Conservation (phyloP, 805 yeast species). For the Aciculoconidium aculeatum region DNA sequence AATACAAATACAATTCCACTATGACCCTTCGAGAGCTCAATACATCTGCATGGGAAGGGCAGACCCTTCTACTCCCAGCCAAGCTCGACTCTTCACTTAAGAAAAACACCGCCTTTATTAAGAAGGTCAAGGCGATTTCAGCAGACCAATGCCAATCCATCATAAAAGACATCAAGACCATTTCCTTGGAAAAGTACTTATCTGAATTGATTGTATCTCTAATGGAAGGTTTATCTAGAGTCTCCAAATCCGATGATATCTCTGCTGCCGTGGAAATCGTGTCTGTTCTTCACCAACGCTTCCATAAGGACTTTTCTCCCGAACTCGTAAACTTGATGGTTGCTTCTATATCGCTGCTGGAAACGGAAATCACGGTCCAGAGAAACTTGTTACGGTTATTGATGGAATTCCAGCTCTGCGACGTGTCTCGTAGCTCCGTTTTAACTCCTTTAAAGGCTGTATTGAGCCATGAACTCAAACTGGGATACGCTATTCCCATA, state of each 20-base stretch:
- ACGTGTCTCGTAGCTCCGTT: constrained; percentile 45
- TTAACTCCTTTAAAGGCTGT: constrained; percentile 35
- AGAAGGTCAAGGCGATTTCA: constrained; percentile 55
- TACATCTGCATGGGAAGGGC: constrained; percentile 50
- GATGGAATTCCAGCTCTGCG: constrained; percentile 54
- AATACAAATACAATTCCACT: constrained; percentile 3
- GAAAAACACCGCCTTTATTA: constrained; percentile 75
- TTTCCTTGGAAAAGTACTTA: constrained; percentile 69
- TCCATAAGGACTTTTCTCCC: constrained; percentile 37
- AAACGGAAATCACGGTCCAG: constrained; percentile 37
- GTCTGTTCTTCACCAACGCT: constrained; percentile 74
- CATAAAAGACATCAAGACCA: constrained; percentile 53
- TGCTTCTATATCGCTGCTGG: constrained; percentile 10
- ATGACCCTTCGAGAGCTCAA: constrained; percentile 36
- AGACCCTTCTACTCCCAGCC: constrained; percentile 11
- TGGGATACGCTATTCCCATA: constrained; percentile 28
- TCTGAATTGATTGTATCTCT: constrained; percentile 62
- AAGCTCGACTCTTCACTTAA: constrained; percentile 72
- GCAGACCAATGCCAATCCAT: constrained; percentile 44
- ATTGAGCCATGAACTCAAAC: constrained; percentile 20
- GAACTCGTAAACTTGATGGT: not conserved
- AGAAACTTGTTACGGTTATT: constrained; percentile 45
- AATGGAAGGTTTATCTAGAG: constrained; percentile 53
- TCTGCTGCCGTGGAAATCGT: constrained; percentile 60
- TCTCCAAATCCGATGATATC: constrained; percentile 52